These are phyloP conservation scores for Phycomyces blakesleeanus DNA, from an alignment of 192 early-diverging fungal species.

Conservation along the genomic window DNA sequence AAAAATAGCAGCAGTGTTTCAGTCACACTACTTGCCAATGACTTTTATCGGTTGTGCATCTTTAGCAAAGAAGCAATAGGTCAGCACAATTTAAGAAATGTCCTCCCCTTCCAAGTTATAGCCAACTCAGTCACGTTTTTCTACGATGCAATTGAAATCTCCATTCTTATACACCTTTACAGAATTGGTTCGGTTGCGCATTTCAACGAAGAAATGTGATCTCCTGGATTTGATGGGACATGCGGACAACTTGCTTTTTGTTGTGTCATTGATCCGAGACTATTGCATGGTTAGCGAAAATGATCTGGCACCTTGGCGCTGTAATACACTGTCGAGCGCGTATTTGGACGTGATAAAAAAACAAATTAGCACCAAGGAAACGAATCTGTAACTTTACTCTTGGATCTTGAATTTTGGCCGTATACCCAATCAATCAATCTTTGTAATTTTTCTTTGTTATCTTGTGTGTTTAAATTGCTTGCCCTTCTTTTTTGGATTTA, in stretches of 20 bases:
- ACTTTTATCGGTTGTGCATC: conserved; percentile 11
- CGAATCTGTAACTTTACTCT: too few species aligned
- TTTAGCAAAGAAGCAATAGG: conserved; percentile 16
- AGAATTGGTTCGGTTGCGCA: conserved; percentile 10
- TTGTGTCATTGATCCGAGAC: conserved; percentile 9
- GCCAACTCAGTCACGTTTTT: conserved; percentile 10
- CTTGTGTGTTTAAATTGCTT: too few species aligned
- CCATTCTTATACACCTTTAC: conserved; percentile 7
- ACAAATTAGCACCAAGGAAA: too few species aligned
- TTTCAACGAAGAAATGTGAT: conserved; percentile 11
- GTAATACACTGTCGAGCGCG: conserved; percentile 5
- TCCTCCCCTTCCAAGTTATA: conserved; percentile 9
- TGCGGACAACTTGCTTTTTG: conserved; percentile 10
- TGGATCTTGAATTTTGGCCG: too few species aligned
- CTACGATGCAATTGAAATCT: background rate
- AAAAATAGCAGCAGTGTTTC: conserved; percentile 4
- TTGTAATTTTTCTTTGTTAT: too few species aligned
- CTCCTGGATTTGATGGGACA: conserved; percentile 12
- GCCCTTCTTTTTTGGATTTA: too few species aligned
- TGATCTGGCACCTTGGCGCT: conserved; percentile 5
- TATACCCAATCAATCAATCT: too few species aligned
- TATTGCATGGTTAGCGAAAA: conserved; percentile 8
- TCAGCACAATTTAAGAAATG: conserved; percentile 7
- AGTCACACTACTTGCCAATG: conserved; percentile 7
- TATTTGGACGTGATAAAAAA: too few species aligned